These are phyloP conservation scores for Lecanicillium sp. DNA, from an alignment of 2,329 filamentous ascomycete species.

Conservation along the genomic window DNA sequence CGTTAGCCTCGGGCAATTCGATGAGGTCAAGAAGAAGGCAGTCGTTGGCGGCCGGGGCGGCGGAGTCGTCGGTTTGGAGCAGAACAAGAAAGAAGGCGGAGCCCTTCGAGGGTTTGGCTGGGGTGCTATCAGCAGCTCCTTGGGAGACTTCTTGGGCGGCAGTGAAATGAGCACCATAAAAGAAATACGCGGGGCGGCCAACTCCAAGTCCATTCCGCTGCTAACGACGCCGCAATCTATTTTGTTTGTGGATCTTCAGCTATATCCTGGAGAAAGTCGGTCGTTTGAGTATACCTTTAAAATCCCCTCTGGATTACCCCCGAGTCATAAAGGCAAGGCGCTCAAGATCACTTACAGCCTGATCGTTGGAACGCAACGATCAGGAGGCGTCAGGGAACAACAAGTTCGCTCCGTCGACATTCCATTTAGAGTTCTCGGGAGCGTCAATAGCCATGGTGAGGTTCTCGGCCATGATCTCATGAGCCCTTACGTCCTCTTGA, in stretches of 20 bases:
- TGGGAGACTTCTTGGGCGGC: conserved; percentile 79
- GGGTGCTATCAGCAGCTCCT: conserved; percentile 78
- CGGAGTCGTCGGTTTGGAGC: conserved; percentile 76
- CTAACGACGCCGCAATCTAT: conserved; percentile 95
- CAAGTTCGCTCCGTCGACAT: conserved; percentile 87
- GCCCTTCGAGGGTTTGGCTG: conserved; percentile 81
- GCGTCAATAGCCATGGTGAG: conserved; percentile 82
- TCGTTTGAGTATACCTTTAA: conserved; percentile 82
- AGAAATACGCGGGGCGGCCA: conserved; percentile 85
- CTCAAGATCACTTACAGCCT: conserved; percentile 92
- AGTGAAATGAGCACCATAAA: conserved; percentile 88
- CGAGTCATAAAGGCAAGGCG: conserved; percentile 81
- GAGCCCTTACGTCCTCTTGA: conserved; percentile 83
- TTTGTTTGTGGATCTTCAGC: conserved; percentile 83
- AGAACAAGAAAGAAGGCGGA: conserved; percentile 64
- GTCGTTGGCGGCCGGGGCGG: conserved; percentile 82
- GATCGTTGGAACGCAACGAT: conserved; percentile 83
- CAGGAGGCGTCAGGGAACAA: conserved; percentile 68
- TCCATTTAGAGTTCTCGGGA: conserved; percentile 87
- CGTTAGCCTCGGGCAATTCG: conserved; percentile 82
- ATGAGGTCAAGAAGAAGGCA: conserved; percentile 91
- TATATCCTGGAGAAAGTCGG: conserved; percentile 81
- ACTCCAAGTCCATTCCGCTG: conserved; percentile 79
- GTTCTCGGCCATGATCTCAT: conserved; percentile 90
- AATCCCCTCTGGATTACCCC: conserved; percentile 81